A percentile compares a stretch with the other conserved stretches of the same genome.
Conservation (phyloP, 2,329 filamentous ascomycete genomes). For the Diaporthe ampelina region DNA sequence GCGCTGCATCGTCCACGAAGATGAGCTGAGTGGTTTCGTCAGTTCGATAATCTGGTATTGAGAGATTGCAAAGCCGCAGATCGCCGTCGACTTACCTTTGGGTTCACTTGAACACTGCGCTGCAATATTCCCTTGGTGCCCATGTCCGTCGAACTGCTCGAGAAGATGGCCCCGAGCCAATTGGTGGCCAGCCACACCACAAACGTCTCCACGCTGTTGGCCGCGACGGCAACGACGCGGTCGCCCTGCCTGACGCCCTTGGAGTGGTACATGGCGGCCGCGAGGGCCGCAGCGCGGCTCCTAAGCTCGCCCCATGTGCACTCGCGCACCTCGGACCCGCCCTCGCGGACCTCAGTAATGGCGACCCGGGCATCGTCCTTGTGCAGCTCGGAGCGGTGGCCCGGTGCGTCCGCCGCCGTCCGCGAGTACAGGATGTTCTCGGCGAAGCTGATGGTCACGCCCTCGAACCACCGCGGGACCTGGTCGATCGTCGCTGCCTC, state of each 20-base stretch:
- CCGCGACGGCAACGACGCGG: conserved; percentile 80
- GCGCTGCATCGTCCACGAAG: conserved; percentile 85
- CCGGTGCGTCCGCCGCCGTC: conserved; percentile 53
- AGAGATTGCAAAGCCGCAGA: background rate
- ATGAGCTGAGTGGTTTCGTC: conserved; percentile 64
- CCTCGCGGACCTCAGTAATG: conserved; percentile 80
- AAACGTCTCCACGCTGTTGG: conserved; percentile 82
- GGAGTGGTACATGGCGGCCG: conserved; percentile 73
- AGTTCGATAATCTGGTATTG: conserved; percentile 36
- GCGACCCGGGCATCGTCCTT: conserved; percentile 82
- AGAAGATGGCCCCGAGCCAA: conserved; percentile 82
- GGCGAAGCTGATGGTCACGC: conserved; percentile 80
- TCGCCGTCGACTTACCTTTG: conserved; percentile 62
- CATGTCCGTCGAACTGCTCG: conserved; percentile 85
- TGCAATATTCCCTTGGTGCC: conserved; percentile 83
- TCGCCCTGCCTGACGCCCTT: conserved; percentile 79
- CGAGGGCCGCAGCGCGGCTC: conserved; percentile 67
- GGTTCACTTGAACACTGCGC: conserved; percentile 79
- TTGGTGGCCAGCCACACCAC: conserved; percentile 78
- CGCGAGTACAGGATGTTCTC: conserved; percentile 82
- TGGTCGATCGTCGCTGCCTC: conserved; percentile 77
- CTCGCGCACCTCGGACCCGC: conserved; percentile 66
- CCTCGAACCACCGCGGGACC: conserved; percentile 83
- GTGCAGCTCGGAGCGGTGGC: conserved; percentile 63
- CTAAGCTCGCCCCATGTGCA: conserved; percentile 79